A percentile compares a stretch with the other conserved stretches of the same genome.
These are phyloP conservation scores for Hypoxylon sp. DNA, from an alignment of 2,329 filamentous ascomycete species.

Conservation along the genomic window DNA sequence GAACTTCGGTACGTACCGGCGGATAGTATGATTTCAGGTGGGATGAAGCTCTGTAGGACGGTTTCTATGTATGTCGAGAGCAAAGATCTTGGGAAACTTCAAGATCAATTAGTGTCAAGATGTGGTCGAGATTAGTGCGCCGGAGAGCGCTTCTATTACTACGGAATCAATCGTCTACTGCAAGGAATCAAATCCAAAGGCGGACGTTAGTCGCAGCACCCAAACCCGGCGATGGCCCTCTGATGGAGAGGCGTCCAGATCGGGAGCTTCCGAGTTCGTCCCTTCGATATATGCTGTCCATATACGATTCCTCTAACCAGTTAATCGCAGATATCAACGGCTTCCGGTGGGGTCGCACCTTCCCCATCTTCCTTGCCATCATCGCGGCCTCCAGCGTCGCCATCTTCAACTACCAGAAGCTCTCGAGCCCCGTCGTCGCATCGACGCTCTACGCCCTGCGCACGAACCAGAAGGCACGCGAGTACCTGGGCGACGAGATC, in stretches of 20 bases:
- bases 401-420: slow-evolving; percentile 99
- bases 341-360: slow-evolving; percentile 77
- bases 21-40: slow-evolving; percentile 43
- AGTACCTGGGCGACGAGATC: slow-evolving; percentile 86
- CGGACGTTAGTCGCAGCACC: slow-evolving; percentile 70
- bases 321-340: slow-evolving; percentile 54
- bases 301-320: slow-evolving; percentile 27
- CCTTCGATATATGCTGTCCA: neutral
- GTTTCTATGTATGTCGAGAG: slow-evolving; percentile 13
- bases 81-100: slow-evolving; percentile 22
- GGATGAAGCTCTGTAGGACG: slow-evolving; percentile 37
- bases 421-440: slow-evolving; percentile 86
- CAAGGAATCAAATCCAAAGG: slow-evolving; percentile 49
- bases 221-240: slow-evolving; percentile 71
- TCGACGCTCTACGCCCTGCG: slow-evolving; percentile 93
- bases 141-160: slow-evolving; percentile 51
- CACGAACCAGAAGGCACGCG: slow-evolving; percentile 80
- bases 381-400: slow-evolving; percentile 80
- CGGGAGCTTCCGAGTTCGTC: slow-evolving; percentile 74
- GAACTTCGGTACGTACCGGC: slow-evolving; percentile 29
- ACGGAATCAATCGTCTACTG: slow-evolving; percentile 42
- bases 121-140: slow-evolving; percentile 56
- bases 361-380: slow-evolving; percentile 84
- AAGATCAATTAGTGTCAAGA: slow-evolving; percentile 40
- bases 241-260: slow-evolving; percentile 76